Evolutionary conservation across 2,329 filamentous ascomycete genomes (phyloP), one percentile per base, ranked within the genome.

Genomic region (Calonectria pauciramosa): DNA sequence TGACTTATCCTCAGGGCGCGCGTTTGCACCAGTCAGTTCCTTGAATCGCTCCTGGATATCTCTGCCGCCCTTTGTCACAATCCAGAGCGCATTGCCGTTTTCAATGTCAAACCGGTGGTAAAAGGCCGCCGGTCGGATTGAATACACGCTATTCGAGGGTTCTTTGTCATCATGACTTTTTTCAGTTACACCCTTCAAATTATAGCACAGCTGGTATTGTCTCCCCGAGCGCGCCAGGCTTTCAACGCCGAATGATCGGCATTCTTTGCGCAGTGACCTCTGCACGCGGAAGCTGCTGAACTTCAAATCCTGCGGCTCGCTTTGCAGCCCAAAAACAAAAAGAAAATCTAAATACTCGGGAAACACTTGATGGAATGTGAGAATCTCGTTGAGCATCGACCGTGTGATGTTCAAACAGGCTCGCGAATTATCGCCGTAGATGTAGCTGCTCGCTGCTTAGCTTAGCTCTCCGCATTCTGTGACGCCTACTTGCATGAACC

Each of bases 231-330:
- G 60, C 1, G 69, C 69, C 18, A 71, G 47, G 8, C 36, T 49
- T 4, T 66, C 60, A 16, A 71, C 67, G 0, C 59, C 49, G 9
- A 59, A 16, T 13, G 36, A 34, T 18, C 2, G 32, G 26, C 59
- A 66, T 32, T 38, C 26, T 6, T 56, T 11, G 13, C 69, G 28
- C 16, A 71, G 32, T 4, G 69, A 71, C 6, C 26, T 59, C 32
- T 71, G 69, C 47, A 56, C 69, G 3, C 69, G 69, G 30, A 71
- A 71, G 28, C 59, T 66, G 51, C 69, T 71, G 36, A 71, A 71
- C 20, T 49, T 65, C 59, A 66, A 20, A 26, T 71, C 59, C 7
- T 30, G 69, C 23, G 11, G 26, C 18, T 71, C 69, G 36, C 49
- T 59, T 34, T 71, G 60, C 18, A 66, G 20, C 10, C 69, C 69